A percentile compares a stretch with the other conserved stretches of the same genome.
Conservation (phyloP, 2,329 filamentous ascomycete species). For the Colletotrichum incanum region DNA sequence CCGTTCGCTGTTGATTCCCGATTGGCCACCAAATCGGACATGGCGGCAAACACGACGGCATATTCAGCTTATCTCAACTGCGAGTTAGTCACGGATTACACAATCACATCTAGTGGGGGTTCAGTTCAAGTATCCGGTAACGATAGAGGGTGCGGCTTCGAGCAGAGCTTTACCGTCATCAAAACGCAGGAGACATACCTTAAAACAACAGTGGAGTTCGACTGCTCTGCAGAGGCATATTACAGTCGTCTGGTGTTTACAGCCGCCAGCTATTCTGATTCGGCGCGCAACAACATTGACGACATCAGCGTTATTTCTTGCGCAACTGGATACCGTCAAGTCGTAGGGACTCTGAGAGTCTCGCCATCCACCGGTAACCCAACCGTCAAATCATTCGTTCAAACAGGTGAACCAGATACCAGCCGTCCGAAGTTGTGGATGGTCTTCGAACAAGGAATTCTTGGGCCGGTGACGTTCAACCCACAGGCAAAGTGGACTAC, state of each 20-base stretch:
- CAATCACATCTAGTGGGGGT: neutral
- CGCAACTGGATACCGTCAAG: slow-evolving; percentile 12
- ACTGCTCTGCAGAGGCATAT: slow-evolving; percentile 14
- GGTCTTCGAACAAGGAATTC: slow-evolving; percentile 19
- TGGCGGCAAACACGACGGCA: slow-evolving; percentile 12
- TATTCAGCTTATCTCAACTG: slow-evolving; percentile 23
- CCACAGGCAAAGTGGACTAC: slow-evolving; percentile 18
- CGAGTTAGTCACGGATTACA: slow-evolving; percentile 16
- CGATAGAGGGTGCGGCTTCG: slow-evolving; percentile 15
- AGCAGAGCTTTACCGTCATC: slow-evolving; percentile 7
- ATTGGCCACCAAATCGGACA: neutral
- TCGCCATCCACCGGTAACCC: neutral
- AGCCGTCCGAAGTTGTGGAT: slow-evolving; percentile 10
- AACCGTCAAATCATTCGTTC: neutral
- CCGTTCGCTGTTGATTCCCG: neutral
- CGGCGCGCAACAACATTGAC: neutral
- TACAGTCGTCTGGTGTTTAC: slow-evolving; percentile 23
- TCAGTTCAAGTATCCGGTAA: neutral
- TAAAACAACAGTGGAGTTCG: slow-evolving; percentile 5
- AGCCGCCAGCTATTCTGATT: neutral
- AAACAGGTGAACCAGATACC: neutral
- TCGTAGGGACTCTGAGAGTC: neutral
- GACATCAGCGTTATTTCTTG: slow-evolving; percentile 31
- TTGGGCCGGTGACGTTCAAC: slow-evolving; percentile 5
- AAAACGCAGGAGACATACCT: slow-evolving; percentile 13